phyloP scores from a whole-genome alignment of 306 rosid genomes.

The Gillenia trifoliata region DNA sequence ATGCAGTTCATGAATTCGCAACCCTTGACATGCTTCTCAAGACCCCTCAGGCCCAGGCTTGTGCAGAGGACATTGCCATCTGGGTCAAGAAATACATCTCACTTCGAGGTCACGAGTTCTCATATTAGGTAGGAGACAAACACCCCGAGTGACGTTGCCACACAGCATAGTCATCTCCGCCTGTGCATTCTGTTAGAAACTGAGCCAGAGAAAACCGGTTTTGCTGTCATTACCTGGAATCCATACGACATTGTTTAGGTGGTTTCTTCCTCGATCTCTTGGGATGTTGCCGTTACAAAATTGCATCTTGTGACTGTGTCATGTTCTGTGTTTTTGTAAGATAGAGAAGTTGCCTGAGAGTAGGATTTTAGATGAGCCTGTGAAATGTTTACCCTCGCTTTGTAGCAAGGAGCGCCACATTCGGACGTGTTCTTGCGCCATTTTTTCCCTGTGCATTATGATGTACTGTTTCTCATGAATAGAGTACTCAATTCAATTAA shows the following conservation, averaged over 20 bases:
- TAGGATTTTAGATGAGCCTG: constrained; percentile 46
- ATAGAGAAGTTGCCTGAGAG: constrained; percentile 38
- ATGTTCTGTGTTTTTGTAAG: constrained; percentile 43
- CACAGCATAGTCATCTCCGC: constrained; percentile 14
- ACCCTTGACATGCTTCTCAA: constrained; percentile 89
- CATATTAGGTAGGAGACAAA: constrained; percentile 51
- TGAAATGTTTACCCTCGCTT: constrained; percentile 24
- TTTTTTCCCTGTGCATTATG: constrained; percentile 41
- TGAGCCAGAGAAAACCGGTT: constrained; percentile 14
- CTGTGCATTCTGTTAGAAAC: constrained; percentile 17
- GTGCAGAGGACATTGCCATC: constrained; percentile 93
- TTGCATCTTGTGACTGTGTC: neutral
- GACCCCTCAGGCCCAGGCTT: constrained; percentile 85
- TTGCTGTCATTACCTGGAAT: constrained; percentile 22
- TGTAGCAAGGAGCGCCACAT: constrained; percentile 2
- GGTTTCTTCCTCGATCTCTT: constrained; percentile 22
- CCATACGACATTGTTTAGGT: constrained; percentile 4
- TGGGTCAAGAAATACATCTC: constrained; percentile 95
- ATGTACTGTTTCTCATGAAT: constrained; percentile 32
- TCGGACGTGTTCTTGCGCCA: constrained; percentile 29
- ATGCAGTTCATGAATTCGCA: constrained; percentile 92
- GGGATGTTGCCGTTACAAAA: neutral
- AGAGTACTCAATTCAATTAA: constrained; percentile 26
- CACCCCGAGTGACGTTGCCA: constrained; percentile 14
- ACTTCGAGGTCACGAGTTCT: constrained; percentile 89